phyloP scores from a whole-genome alignment of 441 rosid species.

The Eruca vesicaria region DNA sequence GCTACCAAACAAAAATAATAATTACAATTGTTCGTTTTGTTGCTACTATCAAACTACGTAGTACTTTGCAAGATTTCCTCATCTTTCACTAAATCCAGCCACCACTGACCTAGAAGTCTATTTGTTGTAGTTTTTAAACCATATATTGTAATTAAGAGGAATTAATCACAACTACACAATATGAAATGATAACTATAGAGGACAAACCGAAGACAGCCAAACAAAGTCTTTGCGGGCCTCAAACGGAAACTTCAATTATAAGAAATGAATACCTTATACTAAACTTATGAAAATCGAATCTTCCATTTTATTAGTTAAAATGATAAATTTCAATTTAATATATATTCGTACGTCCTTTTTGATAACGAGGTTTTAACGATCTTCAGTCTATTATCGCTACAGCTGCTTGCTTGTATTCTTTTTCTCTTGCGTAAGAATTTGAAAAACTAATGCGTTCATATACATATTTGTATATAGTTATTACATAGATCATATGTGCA shows the following conservation, averaged over 20 bases:
- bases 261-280: conserved; percentile 14
- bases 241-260: conserved; percentile 32
- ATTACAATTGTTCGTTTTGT: neutral
- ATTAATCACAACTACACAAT: neutral
- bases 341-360: conserved; percentile 17
- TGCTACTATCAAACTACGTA: neutral
- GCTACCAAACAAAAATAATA: neutral
- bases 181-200: conserved; percentile 4
- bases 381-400: conserved; percentile 11
- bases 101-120: neutral
- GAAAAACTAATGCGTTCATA: neutral
- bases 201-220: conserved; percentile 18
- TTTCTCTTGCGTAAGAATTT: conserved; percentile 26
- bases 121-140: neutral
- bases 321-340: conserved; percentile 10
- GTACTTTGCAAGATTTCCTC: neutral
- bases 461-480: neutral
- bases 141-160: neutral
- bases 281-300: conserved; percentile 7
- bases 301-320: conserved; percentile 13
- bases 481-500: neutral
- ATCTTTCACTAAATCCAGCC: neutral
- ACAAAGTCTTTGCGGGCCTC: conserved; percentile 36
- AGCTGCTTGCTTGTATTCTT: neutral
- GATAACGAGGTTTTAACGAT: conserved; percentile 39